Percentiles rank a stretch among this genome's conserved stretches.
Conservation (phyloP, 306 rosid genomes). For the Purshia tridentata region DNA sequence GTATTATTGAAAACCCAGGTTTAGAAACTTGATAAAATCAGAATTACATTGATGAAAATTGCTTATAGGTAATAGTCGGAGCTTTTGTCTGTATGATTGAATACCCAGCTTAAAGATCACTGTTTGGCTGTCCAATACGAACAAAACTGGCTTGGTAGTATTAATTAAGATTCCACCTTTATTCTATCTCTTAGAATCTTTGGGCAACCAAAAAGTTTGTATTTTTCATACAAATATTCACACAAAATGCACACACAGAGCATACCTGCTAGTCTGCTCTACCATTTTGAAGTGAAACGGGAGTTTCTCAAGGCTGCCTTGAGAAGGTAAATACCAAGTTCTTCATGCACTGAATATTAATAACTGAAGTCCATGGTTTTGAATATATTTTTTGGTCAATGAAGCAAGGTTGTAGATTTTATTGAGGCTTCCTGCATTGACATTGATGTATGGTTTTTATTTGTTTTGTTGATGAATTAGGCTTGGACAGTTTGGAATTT, state of each 20-base stretch:
- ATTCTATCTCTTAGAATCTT: background rate
- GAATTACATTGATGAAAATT: slow-evolving; percentile 7
- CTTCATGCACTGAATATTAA: background rate
- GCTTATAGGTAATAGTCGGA: background rate
- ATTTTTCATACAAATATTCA: background rate
- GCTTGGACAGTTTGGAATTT: no score
- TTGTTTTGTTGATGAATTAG: no score
- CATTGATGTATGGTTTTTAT: no score
- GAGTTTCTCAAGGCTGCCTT: slow-evolving; percentile 89
- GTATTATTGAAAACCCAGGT: slow-evolving; percentile 3
- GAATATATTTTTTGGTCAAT: no score
- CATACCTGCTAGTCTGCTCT: no score
- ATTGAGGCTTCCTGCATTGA: no score
- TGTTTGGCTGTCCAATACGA: background rate
- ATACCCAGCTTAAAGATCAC: background rate
- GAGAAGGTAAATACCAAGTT: slow-evolving; percentile 59
- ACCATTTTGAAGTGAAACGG: slow-evolving; percentile 89
- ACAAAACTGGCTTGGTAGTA: background rate
- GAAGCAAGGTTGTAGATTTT: no score
- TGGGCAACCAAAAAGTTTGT: background rate
- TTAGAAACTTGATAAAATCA: background rate
- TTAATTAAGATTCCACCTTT: background rate
- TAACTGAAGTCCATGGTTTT: background rate
- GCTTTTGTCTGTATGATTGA: background rate
- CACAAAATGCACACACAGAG: slow-evolving; percentile 79